Conservation (phyloP, 371 early-diverging fungal species). For the Syncephalastrum racemosum region DNA sequence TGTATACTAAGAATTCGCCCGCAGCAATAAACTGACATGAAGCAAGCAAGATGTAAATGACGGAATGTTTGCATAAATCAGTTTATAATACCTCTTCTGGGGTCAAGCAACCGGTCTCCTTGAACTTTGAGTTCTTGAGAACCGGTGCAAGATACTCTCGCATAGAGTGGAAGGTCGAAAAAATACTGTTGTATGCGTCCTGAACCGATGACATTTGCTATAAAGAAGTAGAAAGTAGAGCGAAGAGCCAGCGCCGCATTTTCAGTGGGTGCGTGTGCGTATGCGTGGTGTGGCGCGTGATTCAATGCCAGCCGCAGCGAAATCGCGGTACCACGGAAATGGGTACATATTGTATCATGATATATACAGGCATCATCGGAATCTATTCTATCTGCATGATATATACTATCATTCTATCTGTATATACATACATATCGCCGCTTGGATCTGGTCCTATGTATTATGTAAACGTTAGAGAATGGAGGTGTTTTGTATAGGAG, state of each 20-base stretch:
- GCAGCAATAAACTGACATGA: slow-evolving; percentile 86
- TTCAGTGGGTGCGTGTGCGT: no score
- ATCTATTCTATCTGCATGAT: no score
- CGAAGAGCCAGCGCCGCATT: neutral
- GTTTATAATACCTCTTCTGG: slow-evolving; percentile 85
- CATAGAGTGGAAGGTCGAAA: slow-evolving; percentile 49
- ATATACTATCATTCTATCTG: no score
- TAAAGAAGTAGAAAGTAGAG: neutral
- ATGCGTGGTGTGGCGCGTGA: no score
- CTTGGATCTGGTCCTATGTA: no score
- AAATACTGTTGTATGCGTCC: slow-evolving; percentile 51
- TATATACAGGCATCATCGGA: no score
- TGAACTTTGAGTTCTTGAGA: slow-evolving; percentile 92
- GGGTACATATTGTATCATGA: no score
- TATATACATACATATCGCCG: no score
- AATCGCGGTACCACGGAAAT: no score
- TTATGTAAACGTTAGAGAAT: no score
- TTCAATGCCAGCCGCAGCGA: no score
- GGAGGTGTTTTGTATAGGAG: no score
- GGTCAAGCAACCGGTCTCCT: slow-evolving; percentile 90
- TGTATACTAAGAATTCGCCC: slow-evolving; percentile 96
- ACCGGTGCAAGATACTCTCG: slow-evolving; percentile 92
- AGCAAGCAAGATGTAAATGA: neutral
- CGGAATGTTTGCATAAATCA: neutral
- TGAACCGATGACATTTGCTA: slow-evolving; percentile 29